A percentile compares a stretch with the other conserved stretches of the same genome.
Conservation (phyloP, 164 flowering plant species). For the Platanus orientalis region DNA sequence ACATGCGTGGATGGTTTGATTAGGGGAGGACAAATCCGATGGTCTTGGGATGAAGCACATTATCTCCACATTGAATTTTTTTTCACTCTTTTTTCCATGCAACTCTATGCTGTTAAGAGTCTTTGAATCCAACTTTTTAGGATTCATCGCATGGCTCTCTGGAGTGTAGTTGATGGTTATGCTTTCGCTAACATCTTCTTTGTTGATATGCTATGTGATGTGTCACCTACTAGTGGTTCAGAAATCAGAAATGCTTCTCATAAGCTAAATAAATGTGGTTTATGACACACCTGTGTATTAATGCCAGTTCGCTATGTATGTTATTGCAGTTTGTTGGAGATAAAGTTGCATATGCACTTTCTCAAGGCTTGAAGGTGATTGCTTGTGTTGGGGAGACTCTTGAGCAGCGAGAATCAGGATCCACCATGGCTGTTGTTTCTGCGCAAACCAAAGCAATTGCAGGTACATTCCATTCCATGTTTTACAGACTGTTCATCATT, state of each 20-base stretch:
- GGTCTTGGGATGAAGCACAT: too few relatives aligned
- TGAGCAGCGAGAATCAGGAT: slow-evolving; percentile 79
- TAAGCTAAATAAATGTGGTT: neutral
- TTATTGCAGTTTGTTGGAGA: slow-evolving; percentile 73
- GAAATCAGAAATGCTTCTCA: neutral
- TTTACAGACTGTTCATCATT: neutral
- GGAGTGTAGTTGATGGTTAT: neutral
- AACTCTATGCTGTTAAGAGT: neutral
- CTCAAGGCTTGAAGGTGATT: slow-evolving; percentile 73
- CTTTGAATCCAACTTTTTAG: neutral
- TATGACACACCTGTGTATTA: neutral
- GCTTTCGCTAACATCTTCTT: neutral
- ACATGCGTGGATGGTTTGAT: too few relatives aligned
- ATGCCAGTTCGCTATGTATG: neutral
- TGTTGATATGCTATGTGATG: neutral
- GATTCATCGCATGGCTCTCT: neutral
- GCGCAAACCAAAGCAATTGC: slow-evolving; percentile 84
- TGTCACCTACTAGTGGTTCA: neutral
- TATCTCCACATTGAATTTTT: neutral
- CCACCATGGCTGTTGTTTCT: slow-evolving; percentile 70
- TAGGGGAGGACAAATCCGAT: too few relatives aligned
- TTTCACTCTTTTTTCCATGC: neutral
- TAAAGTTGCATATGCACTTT: slow-evolving; percentile 79
- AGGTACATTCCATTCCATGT: slow-evolving; percentile 31
- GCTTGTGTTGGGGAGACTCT: slow-evolving; percentile 90